Evolutionary conservation across 805 yeast genomes (phyloP).

Genomic region (Maudiozyma pseudohumilis): DNA sequence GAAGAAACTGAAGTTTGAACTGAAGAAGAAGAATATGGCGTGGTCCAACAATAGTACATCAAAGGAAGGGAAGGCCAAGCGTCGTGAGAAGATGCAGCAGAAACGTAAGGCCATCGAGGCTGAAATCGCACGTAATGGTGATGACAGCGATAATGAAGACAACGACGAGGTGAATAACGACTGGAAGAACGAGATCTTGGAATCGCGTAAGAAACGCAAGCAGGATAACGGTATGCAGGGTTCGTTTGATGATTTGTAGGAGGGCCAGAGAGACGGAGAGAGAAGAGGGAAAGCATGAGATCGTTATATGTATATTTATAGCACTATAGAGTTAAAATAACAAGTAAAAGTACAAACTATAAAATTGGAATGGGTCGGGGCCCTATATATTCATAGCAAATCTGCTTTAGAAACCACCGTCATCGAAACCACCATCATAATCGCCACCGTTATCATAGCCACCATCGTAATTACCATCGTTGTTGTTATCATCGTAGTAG

Average conservation of each 20-base stretch:
- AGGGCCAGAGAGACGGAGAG: no score
- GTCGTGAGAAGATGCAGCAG: constrained; percentile 50
- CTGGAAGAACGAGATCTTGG: constrained; percentile 78
- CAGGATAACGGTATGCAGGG: constrained; percentile 38
- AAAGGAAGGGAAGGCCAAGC: constrained; percentile 49
- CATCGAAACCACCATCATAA: constrained; percentile 11
- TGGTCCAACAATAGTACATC: constrained; percentile 70
- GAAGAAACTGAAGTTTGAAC: constrained; percentile 34
- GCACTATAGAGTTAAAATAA: no score
- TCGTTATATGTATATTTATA: no score
- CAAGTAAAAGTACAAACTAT: no score
- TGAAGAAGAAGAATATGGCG: constrained; percentile 48
- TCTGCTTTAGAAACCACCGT: constrained; percentile 8
- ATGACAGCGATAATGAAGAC: constrained; percentile 30
- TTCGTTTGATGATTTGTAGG: constrained; percentile 52
- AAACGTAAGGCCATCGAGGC: constrained; percentile 58
- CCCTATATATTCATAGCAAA: no score
- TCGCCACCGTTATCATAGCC: constrained; percentile 23
- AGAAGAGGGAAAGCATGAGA: no score
- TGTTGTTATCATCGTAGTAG: constrained; percentile 27
- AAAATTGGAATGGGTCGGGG: no score
- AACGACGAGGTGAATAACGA: constrained; percentile 51
- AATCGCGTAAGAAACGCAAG: constrained; percentile 44
- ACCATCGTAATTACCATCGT: constrained; percentile 27
- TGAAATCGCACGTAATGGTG: constrained; percentile 34